Evolutionary conservation across 441 rosid genomes (phyloP).

Genomic region (Jatropha multifida): DNA sequence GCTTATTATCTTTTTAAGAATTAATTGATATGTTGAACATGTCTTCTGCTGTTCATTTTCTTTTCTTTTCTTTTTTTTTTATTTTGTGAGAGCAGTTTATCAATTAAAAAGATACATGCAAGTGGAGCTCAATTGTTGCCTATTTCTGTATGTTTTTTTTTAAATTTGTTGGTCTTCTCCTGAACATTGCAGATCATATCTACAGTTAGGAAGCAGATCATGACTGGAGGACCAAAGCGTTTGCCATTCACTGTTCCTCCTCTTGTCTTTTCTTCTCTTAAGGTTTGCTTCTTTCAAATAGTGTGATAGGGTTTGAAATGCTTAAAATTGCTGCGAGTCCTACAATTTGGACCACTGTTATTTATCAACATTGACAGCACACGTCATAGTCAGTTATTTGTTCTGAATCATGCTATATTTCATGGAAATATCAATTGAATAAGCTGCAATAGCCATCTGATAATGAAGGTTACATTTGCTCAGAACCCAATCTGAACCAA

Average conservation of each 20-base stretch:
- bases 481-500: too few species aligned
- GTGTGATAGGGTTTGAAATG: conserved; percentile 3
- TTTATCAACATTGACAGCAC: background rate
- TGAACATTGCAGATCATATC: conserved; percentile 61
- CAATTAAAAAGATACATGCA: background rate
- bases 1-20: background rate
- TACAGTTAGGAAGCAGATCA: conserved; percentile 71
- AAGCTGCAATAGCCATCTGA: background rate
- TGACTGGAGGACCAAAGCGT: conserved; percentile 86
- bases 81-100: background rate
- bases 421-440: background rate
- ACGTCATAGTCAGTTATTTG: background rate
- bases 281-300: conserved; percentile 51
- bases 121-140: background rate
- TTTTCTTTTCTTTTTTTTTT: background rate
- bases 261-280: conserved; percentile 79
- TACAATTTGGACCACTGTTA: background rate
- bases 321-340: background rate
- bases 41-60: background rate
- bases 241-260: conserved; percentile 87
- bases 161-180: background rate
- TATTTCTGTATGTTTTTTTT: background rate
- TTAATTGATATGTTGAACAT: background rate
- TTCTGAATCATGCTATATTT: background rate
- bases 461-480: background rate